Percentiles rank a stretch among this genome's conserved stretches.
phyloP scores from a whole-genome alignment of 768 basidiomycete species.

The Mycena amicta region DNA sequence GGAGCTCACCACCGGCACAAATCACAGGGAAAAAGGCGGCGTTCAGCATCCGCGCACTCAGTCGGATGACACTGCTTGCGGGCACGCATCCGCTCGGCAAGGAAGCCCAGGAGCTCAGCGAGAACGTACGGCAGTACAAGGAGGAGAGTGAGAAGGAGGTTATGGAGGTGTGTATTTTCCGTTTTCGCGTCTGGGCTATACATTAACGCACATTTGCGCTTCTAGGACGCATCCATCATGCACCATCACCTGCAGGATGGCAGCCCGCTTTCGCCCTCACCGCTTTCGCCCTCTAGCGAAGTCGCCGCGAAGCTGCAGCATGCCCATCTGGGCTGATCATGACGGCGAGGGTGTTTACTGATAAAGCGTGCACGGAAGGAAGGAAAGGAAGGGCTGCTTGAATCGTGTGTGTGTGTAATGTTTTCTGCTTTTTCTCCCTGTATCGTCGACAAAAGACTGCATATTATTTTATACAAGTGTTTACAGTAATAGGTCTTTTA shows the following conservation, averaged over 20 bases:
- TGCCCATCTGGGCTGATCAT: not conserved
- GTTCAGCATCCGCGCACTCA: slow-evolving; percentile 82
- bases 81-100: slow-evolving; percentile 35
- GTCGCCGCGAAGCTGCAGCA: not conserved
- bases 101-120: slow-evolving; percentile 53
- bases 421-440: too few relatives aligned
- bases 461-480: too few relatives aligned
- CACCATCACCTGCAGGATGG: slow-evolving; percentile 43
- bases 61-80: slow-evolving; percentile 70
- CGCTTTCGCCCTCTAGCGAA: not conserved
- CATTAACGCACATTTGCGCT: slow-evolving; percentile 15
- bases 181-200: not conserved
- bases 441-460: too few relatives aligned
- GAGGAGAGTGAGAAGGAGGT: slow-evolving; percentile 74
- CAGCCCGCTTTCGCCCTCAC: not conserved
- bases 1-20: slow-evolving; percentile 7
- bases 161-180: slow-evolving; percentile 29
- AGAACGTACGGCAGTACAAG: slow-evolving; percentile 69
- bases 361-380: not conserved
- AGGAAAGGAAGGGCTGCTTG: not conserved
- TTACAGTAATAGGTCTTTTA: too few relatives aligned
- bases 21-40: slow-evolving; percentile 83
- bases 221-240: slow-evolving; percentile 46
- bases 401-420: too few relatives aligned
- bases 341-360: too few relatives aligned